Evolutionary conservation across 2,329 filamentous ascomycete genomes (phyloP).

Genomic region (Gaeumannomyces sp.): DNA sequence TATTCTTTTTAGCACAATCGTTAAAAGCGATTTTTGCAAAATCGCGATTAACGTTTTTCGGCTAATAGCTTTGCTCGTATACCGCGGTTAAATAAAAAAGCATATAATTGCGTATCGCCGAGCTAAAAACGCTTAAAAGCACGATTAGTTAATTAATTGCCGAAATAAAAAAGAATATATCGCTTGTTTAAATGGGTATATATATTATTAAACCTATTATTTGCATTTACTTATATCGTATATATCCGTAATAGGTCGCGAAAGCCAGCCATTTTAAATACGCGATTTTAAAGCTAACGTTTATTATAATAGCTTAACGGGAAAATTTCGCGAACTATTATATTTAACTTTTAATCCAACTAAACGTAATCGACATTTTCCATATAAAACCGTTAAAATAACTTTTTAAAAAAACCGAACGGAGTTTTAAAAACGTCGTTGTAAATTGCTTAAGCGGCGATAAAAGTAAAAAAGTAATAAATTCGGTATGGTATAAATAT

Average conservation of each 20-base stretch:
- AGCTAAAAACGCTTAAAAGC: background rate
- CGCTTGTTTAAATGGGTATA: too few relatives aligned
- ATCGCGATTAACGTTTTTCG: background rate
- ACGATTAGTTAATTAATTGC: background rate
- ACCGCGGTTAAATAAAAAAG: constrained; percentile 1
- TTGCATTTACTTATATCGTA: constrained; percentile 1
- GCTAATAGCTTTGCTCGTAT: constrained; percentile 1
- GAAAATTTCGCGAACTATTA: too few relatives aligned
- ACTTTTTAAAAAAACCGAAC: too few relatives aligned
- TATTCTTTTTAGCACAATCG: background rate
- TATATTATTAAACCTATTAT: background rate
- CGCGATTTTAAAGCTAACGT: background rate
- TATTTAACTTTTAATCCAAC: too few relatives aligned
- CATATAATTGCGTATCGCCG: constrained; percentile 4
- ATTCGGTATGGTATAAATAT: too few relatives aligned
- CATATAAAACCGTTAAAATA: too few relatives aligned
- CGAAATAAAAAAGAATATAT: too few relatives aligned
- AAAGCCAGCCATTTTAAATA: background rate
- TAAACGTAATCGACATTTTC: too few relatives aligned
- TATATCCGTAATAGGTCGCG: background rate
- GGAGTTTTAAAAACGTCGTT: too few relatives aligned
- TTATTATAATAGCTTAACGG: too few relatives aligned
- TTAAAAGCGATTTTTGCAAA: constrained; percentile 3
- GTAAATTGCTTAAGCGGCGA: too few relatives aligned
- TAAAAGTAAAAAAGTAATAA: too few relatives aligned